Conservation (phyloP, 257 asterid genomes). For the Nicotiana tabacum region DNA sequence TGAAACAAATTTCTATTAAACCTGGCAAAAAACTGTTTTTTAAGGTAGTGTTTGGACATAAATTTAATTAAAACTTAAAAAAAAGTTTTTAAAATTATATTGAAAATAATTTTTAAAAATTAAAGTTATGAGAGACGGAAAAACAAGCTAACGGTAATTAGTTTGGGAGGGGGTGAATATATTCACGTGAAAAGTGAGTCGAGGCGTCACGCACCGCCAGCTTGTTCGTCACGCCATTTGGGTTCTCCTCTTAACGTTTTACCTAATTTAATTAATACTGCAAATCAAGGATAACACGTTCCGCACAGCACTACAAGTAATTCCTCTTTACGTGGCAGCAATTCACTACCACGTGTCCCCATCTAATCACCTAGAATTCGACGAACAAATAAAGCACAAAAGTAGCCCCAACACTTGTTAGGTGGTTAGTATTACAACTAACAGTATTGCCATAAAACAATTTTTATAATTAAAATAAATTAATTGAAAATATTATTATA, state of each 20-base stretch:
- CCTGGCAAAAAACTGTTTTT: too few species aligned
- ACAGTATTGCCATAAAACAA: background rate
- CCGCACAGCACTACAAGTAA: background rate
- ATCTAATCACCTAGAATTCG: background rate
- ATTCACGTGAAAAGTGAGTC: constrained; percentile 11
- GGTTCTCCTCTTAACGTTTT: background rate
- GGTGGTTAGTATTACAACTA: background rate
- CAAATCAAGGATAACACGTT: background rate
- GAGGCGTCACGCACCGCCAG: constrained; percentile 3
- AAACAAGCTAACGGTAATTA: background rate
- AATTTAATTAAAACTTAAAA: too few species aligned
- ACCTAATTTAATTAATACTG: background rate
- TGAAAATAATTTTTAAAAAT: too few species aligned
- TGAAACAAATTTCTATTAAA: too few species aligned
- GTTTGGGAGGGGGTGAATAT: background rate
- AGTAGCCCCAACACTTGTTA: background rate
- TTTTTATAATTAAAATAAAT: background rate
- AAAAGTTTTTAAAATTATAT: too few species aligned
- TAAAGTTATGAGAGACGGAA: background rate
- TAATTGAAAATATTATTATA: background rate
- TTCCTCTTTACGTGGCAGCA: background rate
- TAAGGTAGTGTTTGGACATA: too few species aligned
- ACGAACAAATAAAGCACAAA: background rate
- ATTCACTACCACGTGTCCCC: background rate
- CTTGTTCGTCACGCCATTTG: background rate